Conservation (phyloP, 768 basidiomycete species). For the Naganishia friedmannii region DNA sequence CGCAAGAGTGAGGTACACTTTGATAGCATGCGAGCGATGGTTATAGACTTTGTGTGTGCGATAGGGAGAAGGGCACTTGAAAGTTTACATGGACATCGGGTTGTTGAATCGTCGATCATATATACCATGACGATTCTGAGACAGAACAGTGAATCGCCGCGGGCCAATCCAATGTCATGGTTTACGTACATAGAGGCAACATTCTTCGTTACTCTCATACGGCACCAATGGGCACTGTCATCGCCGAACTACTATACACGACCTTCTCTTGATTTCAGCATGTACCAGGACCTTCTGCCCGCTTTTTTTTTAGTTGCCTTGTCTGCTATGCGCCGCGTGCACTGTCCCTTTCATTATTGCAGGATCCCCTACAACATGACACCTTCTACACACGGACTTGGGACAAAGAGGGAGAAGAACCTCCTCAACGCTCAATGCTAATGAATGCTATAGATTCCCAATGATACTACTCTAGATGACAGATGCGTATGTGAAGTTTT, state of each 20-base stretch:
- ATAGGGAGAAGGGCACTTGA: neutral
- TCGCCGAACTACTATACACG: too few relatives aligned
- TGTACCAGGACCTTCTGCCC: too few relatives aligned
- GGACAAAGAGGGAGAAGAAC: too few relatives aligned
- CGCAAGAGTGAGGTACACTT: neutral
- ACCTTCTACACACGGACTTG: too few relatives aligned
- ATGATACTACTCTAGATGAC: conserved; percentile 3
- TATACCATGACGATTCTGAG: conserved; percentile 7
- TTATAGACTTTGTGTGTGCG: neutral
- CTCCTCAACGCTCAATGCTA: neutral
- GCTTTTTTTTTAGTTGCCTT: too few relatives aligned
- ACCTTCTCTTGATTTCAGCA: too few relatives aligned
- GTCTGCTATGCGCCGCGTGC: too few relatives aligned
- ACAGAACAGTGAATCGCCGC: neutral
- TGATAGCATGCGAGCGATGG: neutral
- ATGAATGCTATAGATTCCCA: neutral
- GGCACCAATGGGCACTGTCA: too few relatives aligned
- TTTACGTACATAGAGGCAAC: too few relatives aligned
- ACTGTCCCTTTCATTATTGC: too few relatives aligned
- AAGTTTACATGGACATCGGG: neutral
- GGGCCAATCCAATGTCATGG: neutral
- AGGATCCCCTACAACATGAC: too few relatives aligned
- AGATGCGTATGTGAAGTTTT: neutral
- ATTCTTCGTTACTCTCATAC: too few relatives aligned
- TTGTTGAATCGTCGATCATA: neutral